phyloP scores from a whole-genome alignment of 1,284 basidiomycete species.

The Stereum hirsutum region DNA sequence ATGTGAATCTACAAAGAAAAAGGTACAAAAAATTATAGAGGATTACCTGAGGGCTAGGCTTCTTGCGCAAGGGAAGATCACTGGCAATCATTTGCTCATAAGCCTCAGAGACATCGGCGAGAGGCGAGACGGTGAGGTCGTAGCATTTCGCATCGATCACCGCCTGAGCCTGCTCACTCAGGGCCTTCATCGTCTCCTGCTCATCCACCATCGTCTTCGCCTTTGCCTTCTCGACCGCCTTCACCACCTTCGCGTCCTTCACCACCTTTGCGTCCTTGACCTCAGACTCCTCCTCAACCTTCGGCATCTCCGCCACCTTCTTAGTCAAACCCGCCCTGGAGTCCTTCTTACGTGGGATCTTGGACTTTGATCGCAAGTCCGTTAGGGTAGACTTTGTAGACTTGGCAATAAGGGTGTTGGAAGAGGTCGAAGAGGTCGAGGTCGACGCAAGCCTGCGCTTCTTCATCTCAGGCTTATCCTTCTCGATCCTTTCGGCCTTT shows the following conservation, averaged over 20 bases:
- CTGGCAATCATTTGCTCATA: slow-evolving; percentile 22
- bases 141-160: slow-evolving; percentile 13
- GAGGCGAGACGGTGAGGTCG: slow-evolving; percentile 13
- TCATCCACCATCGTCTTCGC: slow-evolving; percentile 28
- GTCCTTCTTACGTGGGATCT: slow-evolving; percentile 25
- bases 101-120: slow-evolving; percentile 25
- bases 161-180: slow-evolving; percentile 14
- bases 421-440: slow-evolving; percentile 4
- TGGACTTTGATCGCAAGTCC: slow-evolving; percentile 6
- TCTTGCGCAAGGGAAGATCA: too few species aligned
- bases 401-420: too few species aligned
- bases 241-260: slow-evolving; percentile 33
- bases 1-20: too few species aligned
- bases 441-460: slow-evolving; percentile 36
- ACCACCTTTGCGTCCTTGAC: slow-evolving; percentile 15
- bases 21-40: too few species aligned
- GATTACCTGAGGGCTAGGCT: too few species aligned
- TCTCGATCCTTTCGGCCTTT: slow-evolving; percentile 35
- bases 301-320: slow-evolving; percentile 24
- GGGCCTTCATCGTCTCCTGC: slow-evolving; percentile 7
- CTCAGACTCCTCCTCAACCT: slow-evolving; percentile 39
- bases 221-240: slow-evolving; percentile 26
- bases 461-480: slow-evolving; percentile 32
- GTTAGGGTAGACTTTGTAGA: too few species aligned
- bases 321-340: slow-evolving; percentile 19